Evolutionary conservation across 1,284 basidiomycete species (phyloP), one percentile per base, ranked within the genome.

Genomic region (Austroboletus rostrupii): DNA sequence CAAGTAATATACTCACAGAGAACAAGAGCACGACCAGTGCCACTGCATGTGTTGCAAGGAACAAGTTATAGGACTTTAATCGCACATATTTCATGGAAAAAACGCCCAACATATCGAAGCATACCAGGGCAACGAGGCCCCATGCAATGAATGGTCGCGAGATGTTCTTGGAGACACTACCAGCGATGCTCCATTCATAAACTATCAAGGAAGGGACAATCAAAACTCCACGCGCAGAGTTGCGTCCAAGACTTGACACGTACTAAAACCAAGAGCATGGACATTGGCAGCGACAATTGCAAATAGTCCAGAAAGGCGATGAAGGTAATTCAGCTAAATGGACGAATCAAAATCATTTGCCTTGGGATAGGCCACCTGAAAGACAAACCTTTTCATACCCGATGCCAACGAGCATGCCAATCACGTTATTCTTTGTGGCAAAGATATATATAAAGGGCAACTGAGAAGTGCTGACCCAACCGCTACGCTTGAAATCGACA

Each of bases 381-480:
- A 26, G 36, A 61, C 71, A 38, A 23, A 85, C 86, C 71, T 81
- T 83, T 67, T 90, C 86, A 61, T 92, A 91, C 2, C 86, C 83
- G 44, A 83, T 67, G 8, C 86, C 85, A 47, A 87, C 66, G 13
- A 88, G 61, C 51, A 75, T 72, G 1, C 85, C 80, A 17, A 87
- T 64, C 36, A 86, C 58, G 56, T 85, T 90, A 61, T 87, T 87
- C 75, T 92, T 92, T 19, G 82, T 77, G 1, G 81, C 83, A 20
- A 92, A 75, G 2, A 80, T 73, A 55, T 88, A 75, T 31, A 88
- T 75, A 45, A 90, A 74, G 0, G 90, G 89, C 12, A 92, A 62
- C 61, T 90, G 87, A 2, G 87, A 80, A 23, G 78, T 64, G 0
- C 80, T 75, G 39, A 92, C 70, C 71, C 78, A 87, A 1, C 85